Base-by-base conservation (phyloP, 2,329 filamentous ascomycete species). In the Pyricularia grisea region DNA sequence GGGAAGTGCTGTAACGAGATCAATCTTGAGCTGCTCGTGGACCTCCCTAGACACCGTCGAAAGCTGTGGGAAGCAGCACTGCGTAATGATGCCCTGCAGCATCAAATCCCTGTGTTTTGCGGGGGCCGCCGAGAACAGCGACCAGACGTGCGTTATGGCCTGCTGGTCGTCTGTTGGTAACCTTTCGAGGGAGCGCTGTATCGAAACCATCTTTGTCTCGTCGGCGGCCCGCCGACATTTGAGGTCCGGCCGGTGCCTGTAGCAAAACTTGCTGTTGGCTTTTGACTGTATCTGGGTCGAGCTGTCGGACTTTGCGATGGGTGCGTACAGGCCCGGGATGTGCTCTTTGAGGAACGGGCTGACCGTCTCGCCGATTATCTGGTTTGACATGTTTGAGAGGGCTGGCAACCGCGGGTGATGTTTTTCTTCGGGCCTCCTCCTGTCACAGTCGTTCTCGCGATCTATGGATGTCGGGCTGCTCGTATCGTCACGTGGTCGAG, bases 81-180 rank as follows among this genome's bases (percentile, higher is more conserved):
- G 94, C 0, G 94, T 91, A 71, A 99, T 89, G 74, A 99, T 94
- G 73, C 95, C 95, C 78, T 97, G 93, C 9, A 99, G 86, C 92
- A 99, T 98, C 70, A 99, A 85, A 72, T 97, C 94, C 73, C 95
- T 90, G 76, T 98, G 94, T 77, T 96, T 97, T 11, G 93, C 87
- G 0, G 95, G 95, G 0, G 95, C 94, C 58, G 95, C 95, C 0
- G 94, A 98, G 82, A 99, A 99, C 66, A 98, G 85, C 0, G 94
- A 97, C 95, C 95, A 99, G 69, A 98, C 94, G 75, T 97, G 94
- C 42, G 94, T 93, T 75, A 99, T 97, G 76, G 92, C 94, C 80
- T 97, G 93, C 79, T 97, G 93, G 77, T 99, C 95, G 72, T 87
- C 89, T 71, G 91, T 87, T 5, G 93, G 90, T 42, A 97, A 86